Evolutionary conservation across 768 basidiomycete species (phyloP), one percentile per base, ranked within the genome.

Genomic region (Gyrodon lividus): DNA sequence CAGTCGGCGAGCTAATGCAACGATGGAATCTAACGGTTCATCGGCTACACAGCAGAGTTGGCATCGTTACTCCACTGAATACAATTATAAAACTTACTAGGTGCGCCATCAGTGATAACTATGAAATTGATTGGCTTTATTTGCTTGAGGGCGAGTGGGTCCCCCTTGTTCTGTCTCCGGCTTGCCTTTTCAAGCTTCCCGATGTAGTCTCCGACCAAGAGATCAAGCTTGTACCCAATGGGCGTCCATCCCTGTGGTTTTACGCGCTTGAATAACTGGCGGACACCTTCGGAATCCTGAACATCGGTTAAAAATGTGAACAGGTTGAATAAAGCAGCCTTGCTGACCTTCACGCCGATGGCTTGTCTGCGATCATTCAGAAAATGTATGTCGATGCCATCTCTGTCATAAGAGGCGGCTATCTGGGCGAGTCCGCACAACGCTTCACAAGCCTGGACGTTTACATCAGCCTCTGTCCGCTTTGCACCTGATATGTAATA

Each of bases 301-400:
- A 38, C 13, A 24, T 5, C 31, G 17, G 44, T 43, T 43, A 6
- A 45, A 3, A 46, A 4, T 7, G 26, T 17, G 24, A 43, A 20
- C n/a, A 6, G 14, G 14, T 10, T 10, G 9, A 30, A 40, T 5
- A 35, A 19, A 14, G 12, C 40, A 43, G n/a, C 1, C 12, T 14
- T 16, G 35, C 62, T 43, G 51, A 70, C 80, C 68, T 71, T 76
- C 50, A 82, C 42, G 51, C 74, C 70, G 9, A 48, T 41, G 0
- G 72, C 72, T 30, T 59, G 58, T 46, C 48, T 58, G 26, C 48
- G 37, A 45, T 72, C 62, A 53, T 86, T 85, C 47, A 87, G 59
- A 67, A 87, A 87, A 56, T 80, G 66, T 4, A 86, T 71, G 51
- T 86, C 84, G 35, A 87, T 77, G 2, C 85, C 85, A 50, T 84